Evolutionary conservation across 768 basidiomycete species (phyloP), one percentile per base, ranked within the genome.

Genomic region (Heimioporus sp.): DNA sequence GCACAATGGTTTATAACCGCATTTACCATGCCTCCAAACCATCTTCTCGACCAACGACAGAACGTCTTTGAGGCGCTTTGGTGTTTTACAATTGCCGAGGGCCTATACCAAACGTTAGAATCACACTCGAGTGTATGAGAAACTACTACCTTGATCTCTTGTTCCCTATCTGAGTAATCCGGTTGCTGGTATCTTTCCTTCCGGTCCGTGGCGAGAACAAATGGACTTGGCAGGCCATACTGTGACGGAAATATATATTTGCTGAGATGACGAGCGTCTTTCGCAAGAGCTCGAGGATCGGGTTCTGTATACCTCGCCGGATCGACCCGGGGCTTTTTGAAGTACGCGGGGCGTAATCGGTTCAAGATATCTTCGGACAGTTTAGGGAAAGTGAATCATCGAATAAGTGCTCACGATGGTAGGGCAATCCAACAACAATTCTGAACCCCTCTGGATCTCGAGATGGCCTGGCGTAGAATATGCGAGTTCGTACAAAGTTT

Each of bases 191-290:
- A 71, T 0, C 61, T 54, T 40, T 68, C 60, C 39, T 62, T 67
- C 16, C 54, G 56, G 20, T 50, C 61, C 43, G 53, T 54, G 41
- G 61, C 49, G 12, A 46, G 36, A 5, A 53, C 45, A 54, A 93
- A 94, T 2, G 85, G 76, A 57, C 73, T 87, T 5, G 74, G 63
- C 2, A 97, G 63, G 0, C 80, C 79, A 60, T 85, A 92, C 59
- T 93, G 89, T 37, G 85, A 76, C 10, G 93, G 85, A 61, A 98
- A 96, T 2, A 98, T 73, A 60, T 92, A 87, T 70, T 93, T 94
- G 32, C 87, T 77, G 1, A 92, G 69, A 55, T 83, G 83, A 37
- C 87, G 77, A 1, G 80, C 78, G 36, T 80, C 66, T 36, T 75
- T 75, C 40, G 72, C 74, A 57, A 79, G 79, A 52, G 71, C 62